A percentile compares a stretch with the other conserved stretches of the same genome.
phyloP scores from a whole-genome alignment of 2,329 filamentous ascomycete species.

The Paecilomyces sp. region DNA sequence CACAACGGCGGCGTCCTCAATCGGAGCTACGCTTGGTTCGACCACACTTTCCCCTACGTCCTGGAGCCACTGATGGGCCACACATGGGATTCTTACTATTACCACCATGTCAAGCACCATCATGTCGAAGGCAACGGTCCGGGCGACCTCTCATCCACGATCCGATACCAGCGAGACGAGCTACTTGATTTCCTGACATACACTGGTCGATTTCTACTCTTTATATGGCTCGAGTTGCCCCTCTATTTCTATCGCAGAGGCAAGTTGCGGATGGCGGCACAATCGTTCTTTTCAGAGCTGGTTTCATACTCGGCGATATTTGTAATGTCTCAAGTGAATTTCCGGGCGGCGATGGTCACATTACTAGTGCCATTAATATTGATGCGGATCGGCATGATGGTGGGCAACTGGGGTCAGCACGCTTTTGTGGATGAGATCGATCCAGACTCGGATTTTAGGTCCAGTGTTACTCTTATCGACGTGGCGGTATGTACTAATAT shows the following conservation, averaged over 20 bases:
- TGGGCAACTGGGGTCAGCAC: constrained; percentile 80
- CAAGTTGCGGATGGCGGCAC: constrained; percentile 48
- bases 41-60: constrained; percentile 64
- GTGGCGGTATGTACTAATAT: constrained; percentile 53
- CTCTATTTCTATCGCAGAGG: constrained; percentile 62
- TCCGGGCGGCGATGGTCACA: constrained; percentile 55
- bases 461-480: constrained; percentile 72
- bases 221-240: constrained; percentile 69
- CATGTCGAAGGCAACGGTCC: constrained; percentile 77
- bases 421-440: constrained; percentile 69
- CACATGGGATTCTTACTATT: constrained; percentile 79
- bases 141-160: constrained; percentile 66
- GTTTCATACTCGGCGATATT: constrained; percentile 47
- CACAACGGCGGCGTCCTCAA: constrained; percentile 64
- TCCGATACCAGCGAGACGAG: constrained; percentile 68
- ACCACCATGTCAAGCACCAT: constrained; percentile 81
- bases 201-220: constrained; percentile 63
- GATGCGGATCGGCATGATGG: constrained; percentile 66
- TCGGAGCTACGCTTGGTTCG: constrained; percentile 50
- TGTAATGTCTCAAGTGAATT: constrained; percentile 44
- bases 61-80: constrained; percentile 72
- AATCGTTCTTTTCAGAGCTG: constrained; percentile 56
- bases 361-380: constrained; percentile 60
- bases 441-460: constrained; percentile 70
- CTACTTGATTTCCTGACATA: constrained; percentile 62